Percentiles rank a stretch among this genome's conserved stretches.
phyloP scores from a whole-genome alignment of 1,139 yeast species.

The Suhomyces bokatorum region DNA sequence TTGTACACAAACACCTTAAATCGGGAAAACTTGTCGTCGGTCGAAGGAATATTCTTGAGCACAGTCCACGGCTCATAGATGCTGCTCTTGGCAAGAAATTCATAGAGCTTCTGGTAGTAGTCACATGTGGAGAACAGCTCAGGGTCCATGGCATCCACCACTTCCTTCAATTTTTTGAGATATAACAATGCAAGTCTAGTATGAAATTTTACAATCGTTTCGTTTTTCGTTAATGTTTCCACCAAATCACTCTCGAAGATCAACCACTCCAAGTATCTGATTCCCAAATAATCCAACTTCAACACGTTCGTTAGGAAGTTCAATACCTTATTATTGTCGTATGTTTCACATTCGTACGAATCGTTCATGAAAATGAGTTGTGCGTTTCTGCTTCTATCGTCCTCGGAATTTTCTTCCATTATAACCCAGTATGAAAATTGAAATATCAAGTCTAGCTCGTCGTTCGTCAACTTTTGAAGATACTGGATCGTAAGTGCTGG shows the following conservation, averaged over 20 bases:
- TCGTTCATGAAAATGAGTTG: slow-evolving; percentile 67
- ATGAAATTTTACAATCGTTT: slow-evolving; percentile 37
- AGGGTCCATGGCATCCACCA: slow-evolving; percentile 11
- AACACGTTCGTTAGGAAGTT: slow-evolving; percentile 38
- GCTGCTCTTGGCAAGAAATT: slow-evolving; percentile 36
- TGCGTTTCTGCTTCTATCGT: slow-evolving; percentile 37
- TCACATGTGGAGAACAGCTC: slow-evolving; percentile 18
- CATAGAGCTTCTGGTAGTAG: slow-evolving; percentile 37
- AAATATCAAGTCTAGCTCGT: slow-evolving; percentile 55
- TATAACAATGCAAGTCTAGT: slow-evolving; percentile 61
- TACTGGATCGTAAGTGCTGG: slow-evolving; percentile 62
- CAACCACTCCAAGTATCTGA: slow-evolving; percentile 63
- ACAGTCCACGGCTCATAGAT: slow-evolving; percentile 51
- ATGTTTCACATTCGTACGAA: slow-evolving; percentile 59
- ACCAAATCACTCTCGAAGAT: slow-evolving; percentile 47
- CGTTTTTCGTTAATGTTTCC: slow-evolving; percentile 33
- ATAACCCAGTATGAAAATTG: slow-evolving; percentile 61
- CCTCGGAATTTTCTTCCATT: slow-evolving; percentile 18
- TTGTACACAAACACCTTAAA: slow-evolving; percentile 61
- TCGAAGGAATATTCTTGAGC: slow-evolving; percentile 39
- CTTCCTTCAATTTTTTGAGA: slow-evolving; percentile 35
- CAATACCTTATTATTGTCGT: slow-evolving; percentile 56
- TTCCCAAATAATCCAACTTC: slow-evolving; percentile 36
- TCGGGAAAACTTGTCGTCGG: slow-evolving; percentile 35
- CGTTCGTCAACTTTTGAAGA: slow-evolving; percentile 58